Evolutionary conservation across 768 basidiomycete species (phyloP).

Genomic region (Mycena kentingensis): DNA sequence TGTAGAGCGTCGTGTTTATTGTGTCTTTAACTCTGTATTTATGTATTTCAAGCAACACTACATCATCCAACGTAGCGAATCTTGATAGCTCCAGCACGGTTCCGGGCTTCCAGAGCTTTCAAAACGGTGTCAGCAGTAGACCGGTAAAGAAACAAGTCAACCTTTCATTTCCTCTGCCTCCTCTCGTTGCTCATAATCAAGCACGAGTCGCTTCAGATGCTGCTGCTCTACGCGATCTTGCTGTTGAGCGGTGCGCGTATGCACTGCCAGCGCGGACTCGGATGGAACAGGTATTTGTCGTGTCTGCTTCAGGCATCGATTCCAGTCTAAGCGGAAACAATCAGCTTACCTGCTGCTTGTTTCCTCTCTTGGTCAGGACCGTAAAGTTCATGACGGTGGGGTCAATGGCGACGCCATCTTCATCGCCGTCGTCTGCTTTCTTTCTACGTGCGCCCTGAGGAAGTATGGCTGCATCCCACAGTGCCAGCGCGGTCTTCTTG

Average conservation of each 20-base stretch:
- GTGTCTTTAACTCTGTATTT: too few relatives aligned
- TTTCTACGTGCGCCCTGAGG: conserved; percentile 68
- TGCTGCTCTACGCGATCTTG: conserved; percentile 97
- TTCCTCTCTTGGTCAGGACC: conserved; percentile 88
- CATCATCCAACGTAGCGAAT: conserved; percentile 70
- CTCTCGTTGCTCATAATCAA: conserved; percentile 88
- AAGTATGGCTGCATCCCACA: conserved; percentile 88
- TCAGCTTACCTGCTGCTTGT: conserved; percentile 78
- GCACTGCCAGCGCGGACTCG: conserved; percentile 84
- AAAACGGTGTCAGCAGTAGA: conserved; percentile 1
- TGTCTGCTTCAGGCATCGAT: conserved; percentile 56
- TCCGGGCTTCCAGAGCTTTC: conserved; percentile 69
- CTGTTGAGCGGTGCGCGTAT: conserved; percentile 87
- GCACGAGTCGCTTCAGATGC: conserved; percentile 91
- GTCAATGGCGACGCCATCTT: conserved; percentile 39
- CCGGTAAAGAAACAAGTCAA: conserved; percentile 25
- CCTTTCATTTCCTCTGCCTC: conserved; percentile 84
- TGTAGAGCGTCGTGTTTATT: too few relatives aligned
- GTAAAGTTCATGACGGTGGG: conserved; percentile 84
- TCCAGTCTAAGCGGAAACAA: conserved; percentile 1
- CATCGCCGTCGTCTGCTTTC: conserved; percentile 59
- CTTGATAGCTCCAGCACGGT: conserved; percentile 68
- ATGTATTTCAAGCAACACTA: neutral
- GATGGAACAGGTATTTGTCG: conserved; percentile 90
- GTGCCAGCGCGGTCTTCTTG: conserved; percentile 79